Evolutionary conservation across 352 stramenopile species (phyloP).

Genomic region (Pythium apleroticum): DNA sequence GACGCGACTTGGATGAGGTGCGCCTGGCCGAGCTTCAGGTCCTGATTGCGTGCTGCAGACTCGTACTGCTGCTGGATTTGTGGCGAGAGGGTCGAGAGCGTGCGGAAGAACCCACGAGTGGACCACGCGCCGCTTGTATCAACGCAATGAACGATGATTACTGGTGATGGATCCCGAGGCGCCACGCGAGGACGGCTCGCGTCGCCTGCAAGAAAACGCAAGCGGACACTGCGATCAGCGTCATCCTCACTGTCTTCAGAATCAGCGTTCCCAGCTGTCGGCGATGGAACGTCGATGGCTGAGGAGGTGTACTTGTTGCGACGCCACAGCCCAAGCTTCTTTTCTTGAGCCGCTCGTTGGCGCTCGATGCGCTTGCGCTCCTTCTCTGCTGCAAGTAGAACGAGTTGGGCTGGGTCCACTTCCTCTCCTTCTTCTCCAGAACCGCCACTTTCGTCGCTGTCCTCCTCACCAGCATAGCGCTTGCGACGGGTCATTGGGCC

Average conservation of each 20-base stretch:
- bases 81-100: slow-evolving; percentile 50
- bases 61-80: slow-evolving; percentile 65
- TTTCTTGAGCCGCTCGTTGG: slow-evolving; percentile 38
- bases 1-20: slow-evolving; percentile 54
- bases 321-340: slow-evolving; percentile 57
- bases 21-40: slow-evolving; percentile 73
- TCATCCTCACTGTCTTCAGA: slow-evolving; percentile 7
- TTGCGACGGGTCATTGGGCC: slow-evolving; percentile 23
- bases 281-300: slow-evolving; percentile 28
- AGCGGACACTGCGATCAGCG: slow-evolving; percentile 21
- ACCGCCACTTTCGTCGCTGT: slow-evolving; percentile 34
- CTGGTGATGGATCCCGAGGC: slow-evolving; percentile 11
- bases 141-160: slow-evolving; percentile 74
- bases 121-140: slow-evolving; percentile 77
- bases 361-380: slow-evolving; percentile 42
- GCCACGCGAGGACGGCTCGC: slow-evolving; percentile 44
- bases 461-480: slow-evolving; percentile 35
- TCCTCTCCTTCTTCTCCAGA: slow-evolving; percentile 20
- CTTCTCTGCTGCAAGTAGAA: slow-evolving; percentile 32
- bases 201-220: slow-evolving; percentile 60
- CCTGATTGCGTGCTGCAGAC: slow-evolving; percentile 44
- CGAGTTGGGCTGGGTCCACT: slow-evolving; percentile 20
- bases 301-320: slow-evolving; percentile 63
- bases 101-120: slow-evolving; percentile 70
- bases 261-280: slow-evolving; percentile 2